Conservation (phyloP, 139 green algal genomes). For the Chlorella vulgaris region DNA sequence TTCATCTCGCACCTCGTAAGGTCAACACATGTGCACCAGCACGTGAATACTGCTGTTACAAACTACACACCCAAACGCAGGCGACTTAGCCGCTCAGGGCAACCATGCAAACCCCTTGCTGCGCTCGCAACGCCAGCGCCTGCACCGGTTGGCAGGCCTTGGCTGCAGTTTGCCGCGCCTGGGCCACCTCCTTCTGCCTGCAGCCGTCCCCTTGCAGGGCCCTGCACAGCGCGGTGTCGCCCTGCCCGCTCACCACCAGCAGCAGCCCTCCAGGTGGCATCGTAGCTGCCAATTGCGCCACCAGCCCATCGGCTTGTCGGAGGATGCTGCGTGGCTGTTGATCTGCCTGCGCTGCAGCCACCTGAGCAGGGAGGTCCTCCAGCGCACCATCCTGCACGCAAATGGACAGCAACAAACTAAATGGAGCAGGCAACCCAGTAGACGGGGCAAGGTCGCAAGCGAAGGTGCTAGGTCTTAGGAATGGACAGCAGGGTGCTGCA, state of each 20-base stretch:
- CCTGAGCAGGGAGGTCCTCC: neutral
- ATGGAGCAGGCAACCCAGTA: neutral
- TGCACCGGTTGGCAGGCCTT: neutral
- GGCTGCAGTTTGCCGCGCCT: neutral
- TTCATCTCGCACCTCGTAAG: too few relatives aligned
- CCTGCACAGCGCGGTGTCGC: slow-evolving; percentile 10
- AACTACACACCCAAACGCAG: neutral
- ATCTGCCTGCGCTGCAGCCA: neutral
- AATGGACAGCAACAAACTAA: neutral
- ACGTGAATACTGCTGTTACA: neutral
- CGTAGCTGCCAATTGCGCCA: neutral
- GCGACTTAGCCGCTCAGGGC: neutral
- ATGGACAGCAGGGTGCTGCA: too few relatives aligned
- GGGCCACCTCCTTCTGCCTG: neutral
- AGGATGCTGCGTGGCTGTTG: neutral
- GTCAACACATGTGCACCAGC: too few relatives aligned
- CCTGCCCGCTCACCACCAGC: slow-evolving; percentile 22
- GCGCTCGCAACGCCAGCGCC: slow-evolving; percentile 1
- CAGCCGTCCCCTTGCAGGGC: slow-evolving; percentile 14
- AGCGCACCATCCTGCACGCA: neutral
- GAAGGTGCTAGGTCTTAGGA: too few relatives aligned
- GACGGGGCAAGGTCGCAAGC: neutral
- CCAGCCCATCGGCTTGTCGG: neutral
- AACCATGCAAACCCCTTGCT: slow-evolving; percentile 6
- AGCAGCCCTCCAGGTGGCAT: neutral